Conservation (phyloP, 768 basidiomycete genomes). For the Macrocybe gigantea region DNA sequence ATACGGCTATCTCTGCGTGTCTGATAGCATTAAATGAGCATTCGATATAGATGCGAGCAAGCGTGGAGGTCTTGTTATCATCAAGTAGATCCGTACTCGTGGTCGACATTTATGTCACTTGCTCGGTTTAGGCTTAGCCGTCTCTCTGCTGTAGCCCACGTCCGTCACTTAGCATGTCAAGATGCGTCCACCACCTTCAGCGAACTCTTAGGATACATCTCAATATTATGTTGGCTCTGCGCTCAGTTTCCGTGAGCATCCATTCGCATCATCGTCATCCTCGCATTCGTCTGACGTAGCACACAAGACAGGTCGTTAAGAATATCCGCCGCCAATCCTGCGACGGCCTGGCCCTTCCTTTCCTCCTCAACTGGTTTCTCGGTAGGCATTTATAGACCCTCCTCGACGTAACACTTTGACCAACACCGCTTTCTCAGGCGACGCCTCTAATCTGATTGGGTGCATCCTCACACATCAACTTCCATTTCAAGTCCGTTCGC, state of each 20-base stretch:
- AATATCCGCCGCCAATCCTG: constrained; percentile 72
- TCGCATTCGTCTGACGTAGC: background rate
- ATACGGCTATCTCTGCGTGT: too few species aligned
- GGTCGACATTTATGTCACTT: too few species aligned
- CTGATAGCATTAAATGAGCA: too few species aligned
- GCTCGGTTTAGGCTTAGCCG: too few species aligned
- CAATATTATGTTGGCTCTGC: constrained; percentile 76
- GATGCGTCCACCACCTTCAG: constrained; percentile 36
- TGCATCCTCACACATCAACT: constrained; percentile 90
- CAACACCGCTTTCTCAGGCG: constrained; percentile 45
- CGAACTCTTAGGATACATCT: constrained; percentile 62
- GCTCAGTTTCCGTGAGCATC: constrained; percentile 82
- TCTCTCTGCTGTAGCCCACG: too few species aligned
- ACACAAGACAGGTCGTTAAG: constrained; percentile 72
- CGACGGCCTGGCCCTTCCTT: constrained; percentile 89
- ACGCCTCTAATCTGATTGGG: constrained; percentile 88
- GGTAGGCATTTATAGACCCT: constrained; percentile 42
- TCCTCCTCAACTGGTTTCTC: constrained; percentile 88
- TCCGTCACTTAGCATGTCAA: constrained; percentile 13
- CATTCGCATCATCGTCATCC: background rate
- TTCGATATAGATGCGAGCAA: too few species aligned
- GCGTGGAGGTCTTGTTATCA: too few species aligned
- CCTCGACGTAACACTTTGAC: constrained; percentile 1
- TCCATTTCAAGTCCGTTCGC: constrained; percentile 77
- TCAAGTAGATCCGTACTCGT: too few species aligned